Evolutionary conservation across 768 basidiomycete genomes (phyloP).

Genomic region (Lentinula detonsa): DNA sequence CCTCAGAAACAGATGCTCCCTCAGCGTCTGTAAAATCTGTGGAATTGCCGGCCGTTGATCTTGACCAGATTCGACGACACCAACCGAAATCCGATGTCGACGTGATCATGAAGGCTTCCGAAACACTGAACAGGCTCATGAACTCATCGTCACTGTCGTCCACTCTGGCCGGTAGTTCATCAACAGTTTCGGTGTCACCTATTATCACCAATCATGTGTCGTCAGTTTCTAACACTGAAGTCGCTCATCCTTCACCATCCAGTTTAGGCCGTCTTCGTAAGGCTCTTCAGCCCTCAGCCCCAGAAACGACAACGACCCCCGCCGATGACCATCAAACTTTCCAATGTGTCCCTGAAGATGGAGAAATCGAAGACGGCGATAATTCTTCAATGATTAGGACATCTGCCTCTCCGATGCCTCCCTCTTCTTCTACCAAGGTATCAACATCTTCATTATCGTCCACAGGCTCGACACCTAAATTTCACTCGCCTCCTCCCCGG

Average conservation of each 20-base stretch:
- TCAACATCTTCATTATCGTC: neutral
- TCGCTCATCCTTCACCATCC: neutral
- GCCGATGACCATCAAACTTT: neutral
- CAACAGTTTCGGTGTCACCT: neutral
- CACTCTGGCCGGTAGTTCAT: too few relatives aligned
- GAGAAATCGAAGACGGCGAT: constrained; percentile 2
- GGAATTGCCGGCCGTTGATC: neutral
- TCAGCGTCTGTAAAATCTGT: neutral
- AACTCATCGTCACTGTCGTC: neutral
- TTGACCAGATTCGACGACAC: neutral
- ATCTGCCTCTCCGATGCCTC: neutral
- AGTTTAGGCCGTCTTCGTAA: neutral
- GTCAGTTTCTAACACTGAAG: neutral
- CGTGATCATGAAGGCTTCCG: constrained; percentile 1
- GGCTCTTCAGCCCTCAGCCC: neutral
- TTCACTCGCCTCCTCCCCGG: neutral
- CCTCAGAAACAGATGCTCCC: neutral
- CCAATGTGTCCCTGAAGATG: neutral
- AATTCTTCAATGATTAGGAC: neutral
- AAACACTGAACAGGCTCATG: neutral
- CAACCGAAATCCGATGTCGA: neutral
- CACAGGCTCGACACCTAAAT: neutral
- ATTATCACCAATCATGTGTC: neutral
- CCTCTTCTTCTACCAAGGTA: neutral
- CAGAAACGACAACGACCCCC: neutral